Evolutionary conservation across 2,329 filamentous ascomycete species (phyloP).

Genomic region (Knufia petricola): DNA sequence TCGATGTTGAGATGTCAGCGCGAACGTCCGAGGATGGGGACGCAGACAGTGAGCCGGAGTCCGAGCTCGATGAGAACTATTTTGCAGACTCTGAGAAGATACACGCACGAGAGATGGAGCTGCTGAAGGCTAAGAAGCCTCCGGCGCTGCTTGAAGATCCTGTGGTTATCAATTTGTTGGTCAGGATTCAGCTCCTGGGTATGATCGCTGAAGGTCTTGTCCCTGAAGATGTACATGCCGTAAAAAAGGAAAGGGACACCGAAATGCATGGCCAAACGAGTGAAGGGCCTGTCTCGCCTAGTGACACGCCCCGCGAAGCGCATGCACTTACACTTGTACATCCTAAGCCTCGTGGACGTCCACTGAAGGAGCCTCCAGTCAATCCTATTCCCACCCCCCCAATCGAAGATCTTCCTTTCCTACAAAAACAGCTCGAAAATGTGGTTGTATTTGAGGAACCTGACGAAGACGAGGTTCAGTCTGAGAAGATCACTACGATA

Average conservation of each 20-base stretch:
- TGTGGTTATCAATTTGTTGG: slow-evolving; percentile 31
- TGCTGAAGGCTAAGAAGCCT: slow-evolving; percentile 35
- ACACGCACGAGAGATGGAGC: slow-evolving; percentile 37
- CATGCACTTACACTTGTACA: slow-evolving; percentile 17
- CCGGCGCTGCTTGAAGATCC: slow-evolving; percentile 34
- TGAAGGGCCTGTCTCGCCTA: slow-evolving; percentile 20
- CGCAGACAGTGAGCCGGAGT: slow-evolving; percentile 34
- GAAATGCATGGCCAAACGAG: slow-evolving; percentile 10
- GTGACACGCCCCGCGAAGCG: slow-evolving; percentile 19
- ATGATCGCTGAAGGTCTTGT: slow-evolving; percentile 31
- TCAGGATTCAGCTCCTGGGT: slow-evolving; percentile 37
- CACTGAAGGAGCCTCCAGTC: slow-evolving; percentile 18
- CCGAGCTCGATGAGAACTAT: slow-evolving; percentile 38
- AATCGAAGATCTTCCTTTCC: slow-evolving; percentile 38
- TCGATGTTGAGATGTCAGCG: slow-evolving; percentile 21
- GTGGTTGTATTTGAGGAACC: slow-evolving; percentile 29
- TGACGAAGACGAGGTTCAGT: slow-evolving; percentile 30
- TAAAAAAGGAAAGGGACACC: slow-evolving; percentile 4
- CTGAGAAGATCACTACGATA: slow-evolving; percentile 31
- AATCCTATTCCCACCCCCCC: slow-evolving; percentile 28
- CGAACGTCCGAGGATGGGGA: slow-evolving; percentile 29
- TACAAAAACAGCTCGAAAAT: slow-evolving; percentile 34
- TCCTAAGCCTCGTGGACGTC: slow-evolving; percentile 17
- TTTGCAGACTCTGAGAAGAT: slow-evolving; percentile 36
- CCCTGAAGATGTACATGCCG: slow-evolving; percentile 24